Conservation (phyloP, 306 rosid genomes). For the Hippophae tibetana region DNA sequence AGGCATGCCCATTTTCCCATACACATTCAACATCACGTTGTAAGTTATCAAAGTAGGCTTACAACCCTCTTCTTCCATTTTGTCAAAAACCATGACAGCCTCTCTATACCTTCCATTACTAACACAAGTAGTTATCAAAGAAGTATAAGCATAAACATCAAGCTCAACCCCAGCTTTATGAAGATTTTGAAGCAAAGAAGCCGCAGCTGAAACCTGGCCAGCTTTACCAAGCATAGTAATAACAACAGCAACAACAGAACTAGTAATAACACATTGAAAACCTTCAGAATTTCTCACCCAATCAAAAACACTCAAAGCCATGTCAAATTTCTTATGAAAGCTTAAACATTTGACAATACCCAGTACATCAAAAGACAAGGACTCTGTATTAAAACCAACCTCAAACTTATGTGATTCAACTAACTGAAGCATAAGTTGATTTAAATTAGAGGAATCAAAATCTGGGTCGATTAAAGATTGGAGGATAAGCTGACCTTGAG, state of each 20-base stretch:
- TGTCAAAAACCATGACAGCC: constrained; percentile 53
- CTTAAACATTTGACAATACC: constrained; percentile 57
- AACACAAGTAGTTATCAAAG: constrained; percentile 64
- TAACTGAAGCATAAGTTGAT: constrained; percentile 13
- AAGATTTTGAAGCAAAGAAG: constrained; percentile 43
- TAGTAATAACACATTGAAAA: constrained; percentile 24
- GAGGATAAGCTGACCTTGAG: constrained; percentile 48
- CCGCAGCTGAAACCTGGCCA: constrained; percentile 45
- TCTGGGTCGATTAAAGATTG: constrained; percentile 32
- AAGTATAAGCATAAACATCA: constrained; percentile 80
- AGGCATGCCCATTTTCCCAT: constrained; percentile 91
- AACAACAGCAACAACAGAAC: constrained; percentile 53
- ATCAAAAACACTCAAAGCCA: constrained; percentile 53
- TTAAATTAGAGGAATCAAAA: constrained; percentile 24
- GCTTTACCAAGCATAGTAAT: constrained; percentile 63
- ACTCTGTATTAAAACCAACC: constrained; percentile 8
- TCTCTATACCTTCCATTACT: constrained; percentile 60
- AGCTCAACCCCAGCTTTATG: constrained; percentile 41
- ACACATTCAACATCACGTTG: constrained; percentile 67
- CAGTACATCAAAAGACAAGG: constrained; percentile 42
- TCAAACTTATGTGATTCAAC: constrained; percentile 19
- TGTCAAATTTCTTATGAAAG: constrained; percentile 40
- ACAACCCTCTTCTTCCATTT: constrained; percentile 66
- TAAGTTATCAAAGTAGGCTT: constrained; percentile 65
- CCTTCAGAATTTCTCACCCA: constrained; percentile 37